Evolutionary conservation across 768 basidiomycete genomes (phyloP).

Genomic region (Botryobasidium botryosum): DNA sequence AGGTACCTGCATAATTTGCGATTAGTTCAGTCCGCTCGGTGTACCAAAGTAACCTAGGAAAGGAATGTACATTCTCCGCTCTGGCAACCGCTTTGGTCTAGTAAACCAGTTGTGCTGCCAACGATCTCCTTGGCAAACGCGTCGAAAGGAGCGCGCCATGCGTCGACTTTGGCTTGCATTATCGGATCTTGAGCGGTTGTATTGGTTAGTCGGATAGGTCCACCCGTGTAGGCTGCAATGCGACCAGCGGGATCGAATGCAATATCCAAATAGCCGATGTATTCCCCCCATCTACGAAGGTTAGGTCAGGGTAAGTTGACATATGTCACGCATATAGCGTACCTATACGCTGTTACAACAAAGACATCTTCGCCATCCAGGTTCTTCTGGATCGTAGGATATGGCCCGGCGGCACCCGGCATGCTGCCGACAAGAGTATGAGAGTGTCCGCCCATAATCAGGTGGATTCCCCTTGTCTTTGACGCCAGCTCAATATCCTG

Average conservation of each 20-base stretch:
- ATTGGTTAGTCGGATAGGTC: constrained; percentile 28
- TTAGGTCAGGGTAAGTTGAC: not conserved
- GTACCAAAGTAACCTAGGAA: not conserved
- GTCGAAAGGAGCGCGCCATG: constrained; percentile 27
- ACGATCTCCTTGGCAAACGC: constrained; percentile 22
- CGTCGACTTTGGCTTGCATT: constrained; percentile 24
- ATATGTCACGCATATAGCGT: not conserved
- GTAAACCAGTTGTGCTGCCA: constrained; percentile 21
- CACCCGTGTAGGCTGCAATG: constrained; percentile 26
- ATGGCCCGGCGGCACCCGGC: constrained; percentile 24
- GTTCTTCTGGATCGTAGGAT: constrained; percentile 30
- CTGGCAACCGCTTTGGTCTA: constrained; percentile 28
- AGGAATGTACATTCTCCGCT: constrained; percentile 21
- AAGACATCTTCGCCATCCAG: constrained; percentile 29
- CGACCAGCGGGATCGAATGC: constrained; percentile 25
- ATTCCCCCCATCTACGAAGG: constrained; percentile 29
- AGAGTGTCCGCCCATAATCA: constrained; percentile 27
- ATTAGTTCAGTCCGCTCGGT: no score
- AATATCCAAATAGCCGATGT: constrained; percentile 29
- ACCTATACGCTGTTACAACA: no score
- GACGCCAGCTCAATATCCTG: constrained; percentile 27
- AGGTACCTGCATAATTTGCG: constrained; percentile 15
- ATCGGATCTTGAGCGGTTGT: constrained; percentile 21
- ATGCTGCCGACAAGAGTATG: constrained; percentile 31
- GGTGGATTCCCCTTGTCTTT: constrained; percentile 24